Evolutionary conservation across 176 grass and related monocot species (phyloP), one percentile per base, ranked within the genome.

Genomic region (Metroxylon sagu): DNA sequence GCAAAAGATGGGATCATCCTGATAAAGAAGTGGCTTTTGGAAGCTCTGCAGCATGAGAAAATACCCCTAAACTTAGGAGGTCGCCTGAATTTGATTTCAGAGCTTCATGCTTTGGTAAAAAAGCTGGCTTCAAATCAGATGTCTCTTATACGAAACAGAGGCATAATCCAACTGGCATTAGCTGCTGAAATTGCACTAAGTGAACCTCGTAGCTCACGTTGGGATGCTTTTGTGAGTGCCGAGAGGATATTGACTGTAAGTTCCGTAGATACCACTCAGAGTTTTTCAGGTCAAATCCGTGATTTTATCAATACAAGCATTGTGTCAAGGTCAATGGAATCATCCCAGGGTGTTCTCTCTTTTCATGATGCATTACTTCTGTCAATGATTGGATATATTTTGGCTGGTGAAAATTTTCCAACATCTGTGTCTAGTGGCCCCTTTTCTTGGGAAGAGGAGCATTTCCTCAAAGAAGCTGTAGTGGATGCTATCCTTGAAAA

Each of bases 361-460:
- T 85, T 97, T 62, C 87, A 88, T 59, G 87, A 97, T 60, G 85
- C 85, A 56, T 67, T 97, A 55, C 87, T 97, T 78, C 70, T 97
- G 68, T 88, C 81, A 53, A 66, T 88, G 71, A 73, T 91, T 25
- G 93, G 93, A 17, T 97, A 85, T 85, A 85, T 97, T 62, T 82
- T 97, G 64, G 87, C 87, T 14, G 87, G 93, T 50, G 93, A 97
- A 73, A 91, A 80, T 61, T 92, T 97, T 64, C 87, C 87, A 69
- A 91, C 87, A 69, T 88, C 84, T 30, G 62, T 85, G 43, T 83
- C 87, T 65, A 85, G 75, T 62, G 79, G 87, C 52, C 93, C 87
- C 15, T 97, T 92, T 52, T 92, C 93, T 50, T 97, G 93, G 93
- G 87, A 97, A 92, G 93, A 92, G 55, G 93, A 97, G 67, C 84